phyloP scores from a whole-genome alignment of 148 eudicot genomes.

The Camellia sinensis region DNA sequence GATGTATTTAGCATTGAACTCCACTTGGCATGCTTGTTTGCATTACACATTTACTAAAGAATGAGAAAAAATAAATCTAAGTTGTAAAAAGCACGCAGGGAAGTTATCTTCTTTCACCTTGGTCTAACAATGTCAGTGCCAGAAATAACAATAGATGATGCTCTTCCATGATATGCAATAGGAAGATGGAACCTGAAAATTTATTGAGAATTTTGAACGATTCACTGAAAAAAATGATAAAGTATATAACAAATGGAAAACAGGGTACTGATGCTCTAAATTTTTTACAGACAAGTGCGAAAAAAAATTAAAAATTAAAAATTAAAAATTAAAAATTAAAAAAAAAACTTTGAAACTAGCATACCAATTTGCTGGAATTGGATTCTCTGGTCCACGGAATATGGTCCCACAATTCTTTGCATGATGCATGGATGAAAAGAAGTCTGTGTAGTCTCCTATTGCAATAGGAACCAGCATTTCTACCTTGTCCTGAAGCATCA shows the following conservation, averaged over 20 bases:
- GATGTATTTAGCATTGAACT: background rate
- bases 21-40: background rate
- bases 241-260: background rate
- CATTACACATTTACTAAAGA: background rate
- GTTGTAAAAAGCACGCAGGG: background rate
- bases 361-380: conserved; percentile 80
- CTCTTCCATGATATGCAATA: conserved; percentile 97
- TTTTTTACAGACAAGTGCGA: background rate
- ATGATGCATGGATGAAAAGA: conserved; percentile 87
- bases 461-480: conserved; percentile 80
- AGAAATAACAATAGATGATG: conserved; percentile 86
- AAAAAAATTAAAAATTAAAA: too few relatives aligned
- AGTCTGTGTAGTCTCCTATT: conserved; percentile 92
- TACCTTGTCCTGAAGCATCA: conserved; percentile 53
- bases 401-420: conserved; percentile 83
- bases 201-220: conserved; percentile 12
- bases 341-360: background rate
- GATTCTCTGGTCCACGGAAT: conserved; percentile 77
- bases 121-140: conserved; percentile 90
- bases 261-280: background rate
- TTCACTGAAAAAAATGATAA: background rate
- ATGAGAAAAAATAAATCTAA: background rate
- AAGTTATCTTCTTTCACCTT: conserved; percentile 43
- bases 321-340: too few relatives aligned
- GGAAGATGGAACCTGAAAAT: conserved; percentile 81